Conservation (phyloP, 257 asterid species). For the Forsythia viridissima region DNA sequence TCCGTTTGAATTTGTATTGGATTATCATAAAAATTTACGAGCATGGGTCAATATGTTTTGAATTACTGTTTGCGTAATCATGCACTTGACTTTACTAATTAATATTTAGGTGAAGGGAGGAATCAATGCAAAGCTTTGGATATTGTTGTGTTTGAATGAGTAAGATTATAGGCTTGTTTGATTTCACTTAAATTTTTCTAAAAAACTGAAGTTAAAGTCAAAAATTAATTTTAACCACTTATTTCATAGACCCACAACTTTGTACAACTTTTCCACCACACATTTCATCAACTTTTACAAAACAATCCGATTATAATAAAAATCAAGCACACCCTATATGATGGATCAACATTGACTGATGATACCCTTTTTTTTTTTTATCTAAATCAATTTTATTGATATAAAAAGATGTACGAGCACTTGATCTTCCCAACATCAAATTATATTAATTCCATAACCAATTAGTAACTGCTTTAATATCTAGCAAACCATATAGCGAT, state of each 20-base stretch:
- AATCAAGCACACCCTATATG: too few species aligned
- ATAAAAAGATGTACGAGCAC: not conserved
- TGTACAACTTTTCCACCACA: too few species aligned
- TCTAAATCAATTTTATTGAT: not conserved
- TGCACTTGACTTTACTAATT: not conserved
- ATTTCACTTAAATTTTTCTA: too few species aligned
- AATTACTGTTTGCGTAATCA: not conserved
- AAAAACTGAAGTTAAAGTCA: too few species aligned
- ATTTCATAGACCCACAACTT: too few species aligned
- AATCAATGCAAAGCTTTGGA: not conserved
- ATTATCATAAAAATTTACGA: not conserved
- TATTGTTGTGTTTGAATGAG: not conserved
- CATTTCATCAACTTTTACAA: too few species aligned
- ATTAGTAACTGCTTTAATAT: not conserved
- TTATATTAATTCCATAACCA: not conserved
- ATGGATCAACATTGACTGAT: too few species aligned
- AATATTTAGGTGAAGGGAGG: not conserved
- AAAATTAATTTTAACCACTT: too few species aligned
- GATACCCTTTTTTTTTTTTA: not conserved
- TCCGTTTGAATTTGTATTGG: not conserved
- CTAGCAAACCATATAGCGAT: not conserved
- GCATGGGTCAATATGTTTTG: not conserved
- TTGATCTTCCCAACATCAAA: not conserved
- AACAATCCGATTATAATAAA: too few species aligned
- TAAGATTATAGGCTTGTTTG: not conserved